Evolutionary conservation across 2,329 filamentous ascomycete species (phyloP).

Genomic region (Ophiostoma pallidulum): DNA sequence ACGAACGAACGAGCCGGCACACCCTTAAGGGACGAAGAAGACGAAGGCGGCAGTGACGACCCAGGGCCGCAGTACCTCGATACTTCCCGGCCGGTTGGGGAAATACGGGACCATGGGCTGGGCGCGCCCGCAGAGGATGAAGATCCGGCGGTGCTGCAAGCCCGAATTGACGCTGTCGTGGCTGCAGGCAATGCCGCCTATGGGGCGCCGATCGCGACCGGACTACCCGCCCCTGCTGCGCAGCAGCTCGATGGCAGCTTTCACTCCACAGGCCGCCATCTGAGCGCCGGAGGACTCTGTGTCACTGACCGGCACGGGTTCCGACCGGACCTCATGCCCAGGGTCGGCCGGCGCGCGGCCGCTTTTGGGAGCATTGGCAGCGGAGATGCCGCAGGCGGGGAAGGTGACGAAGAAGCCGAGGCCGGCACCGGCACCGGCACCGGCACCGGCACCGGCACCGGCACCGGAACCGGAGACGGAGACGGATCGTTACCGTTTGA

Average conservation of each 20-base stretch:
- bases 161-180: slow-evolving; percentile 22
- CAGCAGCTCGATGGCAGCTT: slow-evolving; percentile 16
- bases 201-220: background rate
- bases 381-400: background rate
- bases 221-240: background rate
- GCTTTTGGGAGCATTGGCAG: background rate
- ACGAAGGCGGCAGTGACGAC: slow-evolving; percentile 10
- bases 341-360: background rate
- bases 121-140: slow-evolving; percentile 5
- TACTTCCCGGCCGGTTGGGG: slow-evolving; percentile 25
- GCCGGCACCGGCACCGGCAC: background rate
- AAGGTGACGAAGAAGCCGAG: background rate
- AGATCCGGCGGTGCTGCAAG: slow-evolving; percentile 15
- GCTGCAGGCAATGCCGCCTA: slow-evolving; percentile 15
- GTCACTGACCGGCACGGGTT: slow-evolving; percentile 9
- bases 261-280: slow-evolving; percentile 6
- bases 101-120: slow-evolving; percentile 7
- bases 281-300: background rate
- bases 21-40: background rate
- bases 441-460: background rate
- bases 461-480: too few relatives aligned
- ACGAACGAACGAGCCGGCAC: background rate
- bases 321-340: background rate
- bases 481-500: background rate
- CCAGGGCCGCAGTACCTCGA: slow-evolving; percentile 24